A percentile compares a stretch with the other conserved stretches of the same genome.
phyloP scores from a whole-genome alignment of 1,284 basidiomycete genomes.

The Irpex sp. region DNA sequence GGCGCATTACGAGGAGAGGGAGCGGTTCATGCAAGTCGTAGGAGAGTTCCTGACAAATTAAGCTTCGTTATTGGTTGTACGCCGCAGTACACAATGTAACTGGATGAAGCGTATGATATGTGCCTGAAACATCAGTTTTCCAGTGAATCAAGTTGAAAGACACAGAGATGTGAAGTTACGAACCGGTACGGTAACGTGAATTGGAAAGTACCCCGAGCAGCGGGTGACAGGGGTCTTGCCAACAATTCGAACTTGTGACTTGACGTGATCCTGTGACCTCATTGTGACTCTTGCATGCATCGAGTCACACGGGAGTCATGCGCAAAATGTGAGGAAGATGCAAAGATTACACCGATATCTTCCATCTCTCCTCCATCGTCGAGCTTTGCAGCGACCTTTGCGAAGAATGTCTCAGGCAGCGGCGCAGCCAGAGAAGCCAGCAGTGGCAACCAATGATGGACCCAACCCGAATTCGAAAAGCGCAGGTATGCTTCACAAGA shows the following conservation, averaged over 20 bases:
- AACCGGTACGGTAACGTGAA: neutral
- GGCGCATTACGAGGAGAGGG: conserved; percentile 24
- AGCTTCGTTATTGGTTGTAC: neutral
- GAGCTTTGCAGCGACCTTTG: neutral
- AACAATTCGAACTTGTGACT: neutral
- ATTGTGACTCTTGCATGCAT: neutral
- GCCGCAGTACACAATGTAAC: neutral
- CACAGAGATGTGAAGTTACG: too few relatives aligned
- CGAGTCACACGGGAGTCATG: neutral
- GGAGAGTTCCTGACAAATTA: conserved; percentile 13
- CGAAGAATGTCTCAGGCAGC: conserved; percentile 24
- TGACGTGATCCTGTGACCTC: neutral
- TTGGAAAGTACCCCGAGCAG: neutral
- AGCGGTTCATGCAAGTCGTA: conserved; percentile 17
- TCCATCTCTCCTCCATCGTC: conserved; percentile 7
- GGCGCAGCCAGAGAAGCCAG: neutral
- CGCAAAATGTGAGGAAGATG: conserved; percentile 16
- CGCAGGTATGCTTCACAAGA: conserved; percentile 23
- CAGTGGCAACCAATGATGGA: conserved; percentile 12
- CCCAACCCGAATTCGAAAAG: conserved; percentile 25
- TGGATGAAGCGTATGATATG: neutral
- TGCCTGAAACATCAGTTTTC: too few relatives aligned
- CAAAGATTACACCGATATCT: conserved; percentile 28
- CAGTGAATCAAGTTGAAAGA: too few relatives aligned
- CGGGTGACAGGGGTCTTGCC: neutral